phyloP scores from a whole-genome alignment of 139 green algal species.

The Ettlia oleoabundans region DNA sequence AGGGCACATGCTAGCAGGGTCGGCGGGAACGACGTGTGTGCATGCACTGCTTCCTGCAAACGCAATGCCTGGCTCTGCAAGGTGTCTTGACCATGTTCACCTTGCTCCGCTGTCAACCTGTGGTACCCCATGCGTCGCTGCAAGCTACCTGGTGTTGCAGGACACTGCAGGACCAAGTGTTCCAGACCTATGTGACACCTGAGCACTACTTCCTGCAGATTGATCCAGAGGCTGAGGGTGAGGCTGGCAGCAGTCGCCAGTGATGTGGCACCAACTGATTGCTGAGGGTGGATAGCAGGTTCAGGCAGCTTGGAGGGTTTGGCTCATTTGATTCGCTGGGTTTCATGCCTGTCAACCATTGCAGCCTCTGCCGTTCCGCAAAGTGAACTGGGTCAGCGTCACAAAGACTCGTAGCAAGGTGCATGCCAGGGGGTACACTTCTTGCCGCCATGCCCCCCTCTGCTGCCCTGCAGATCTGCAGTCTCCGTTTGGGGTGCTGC shows the following conservation, averaged over 20 bases:
- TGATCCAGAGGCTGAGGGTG: slow-evolving; percentile 30
- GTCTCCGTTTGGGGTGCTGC: slow-evolving; percentile 17
- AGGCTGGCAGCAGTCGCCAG: too few species aligned
- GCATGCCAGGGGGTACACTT: neutral
- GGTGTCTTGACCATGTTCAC: neutral
- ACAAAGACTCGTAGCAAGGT: neutral
- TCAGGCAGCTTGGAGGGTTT: neutral
- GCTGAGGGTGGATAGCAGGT: neutral
- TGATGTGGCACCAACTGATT: neutral
- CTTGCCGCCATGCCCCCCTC: neutral
- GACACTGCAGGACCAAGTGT: slow-evolving; percentile 20
- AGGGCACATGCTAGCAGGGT: neutral
- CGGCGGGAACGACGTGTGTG: neutral
- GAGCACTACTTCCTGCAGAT: slow-evolving; percentile 42
- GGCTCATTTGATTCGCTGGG: too few species aligned
- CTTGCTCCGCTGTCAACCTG: neutral
- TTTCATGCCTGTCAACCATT: too few species aligned
- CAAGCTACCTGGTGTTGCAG: neutral
- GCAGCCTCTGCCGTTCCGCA: neutral
- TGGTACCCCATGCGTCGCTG: neutral
- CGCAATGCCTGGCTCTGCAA: neutral
- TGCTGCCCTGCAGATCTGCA: slow-evolving; percentile 17
- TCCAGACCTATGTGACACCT: slow-evolving; percentile 12
- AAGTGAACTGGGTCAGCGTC: neutral
- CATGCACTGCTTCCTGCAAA: too few species aligned